Percentiles rank a stretch among this genome's conserved stretches.
These are phyloP conservation scores for Trichoderma erinaceum DNA, from an alignment of 495 filamentous ascomycete species.

Conservation along the genomic window DNA sequence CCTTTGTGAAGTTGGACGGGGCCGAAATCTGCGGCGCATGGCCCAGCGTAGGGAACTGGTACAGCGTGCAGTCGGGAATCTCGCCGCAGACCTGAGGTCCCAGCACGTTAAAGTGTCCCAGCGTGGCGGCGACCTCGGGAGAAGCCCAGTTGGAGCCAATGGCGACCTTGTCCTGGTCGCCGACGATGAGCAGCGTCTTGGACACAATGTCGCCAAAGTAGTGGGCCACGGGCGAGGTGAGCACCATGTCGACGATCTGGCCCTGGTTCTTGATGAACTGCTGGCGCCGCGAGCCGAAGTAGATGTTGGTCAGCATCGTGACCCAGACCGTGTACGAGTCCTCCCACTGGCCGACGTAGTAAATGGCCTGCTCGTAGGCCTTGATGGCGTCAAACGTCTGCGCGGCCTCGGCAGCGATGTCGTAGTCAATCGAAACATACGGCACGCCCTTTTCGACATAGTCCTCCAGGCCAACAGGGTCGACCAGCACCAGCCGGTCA, in stretches of 20 bases:
- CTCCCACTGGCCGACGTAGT: constrained; percentile 36
- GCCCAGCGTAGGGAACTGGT: constrained; percentile 36
- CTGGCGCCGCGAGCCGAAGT: constrained; percentile 29
- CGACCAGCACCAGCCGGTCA: constrained; percentile 28
- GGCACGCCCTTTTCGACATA: constrained; percentile 40
- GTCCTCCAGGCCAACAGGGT: constrained; percentile 41
- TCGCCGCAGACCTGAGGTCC: constrained; percentile 32
- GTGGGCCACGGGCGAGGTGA: constrained; percentile 39
- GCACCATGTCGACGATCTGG: constrained; percentile 37
- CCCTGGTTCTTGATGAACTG: constrained; percentile 34
- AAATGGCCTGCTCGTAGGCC: constrained; percentile 38
- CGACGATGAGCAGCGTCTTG: constrained; percentile 35
- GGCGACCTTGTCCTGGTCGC: constrained; percentile 38
- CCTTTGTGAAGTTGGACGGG: constrained; percentile 30
- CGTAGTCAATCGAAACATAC: constrained; percentile 29
- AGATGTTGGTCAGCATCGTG: constrained; percentile 40
- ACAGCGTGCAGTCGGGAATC: constrained; percentile 35
- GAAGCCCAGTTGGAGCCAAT: constrained; percentile 44
- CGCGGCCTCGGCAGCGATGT: constrained; percentile 25
- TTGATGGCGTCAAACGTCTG: constrained; percentile 33
- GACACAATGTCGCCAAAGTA: constrained; percentile 33
- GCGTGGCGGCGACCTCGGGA: constrained; percentile 29
- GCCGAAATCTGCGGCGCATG: constrained; percentile 43
- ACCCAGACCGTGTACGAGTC: constrained; percentile 39
- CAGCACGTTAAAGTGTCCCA: constrained; percentile 38